phyloP scores from a whole-genome alignment of 2,329 filamentous ascomycete species.

The Fusarium sp. region DNA sequence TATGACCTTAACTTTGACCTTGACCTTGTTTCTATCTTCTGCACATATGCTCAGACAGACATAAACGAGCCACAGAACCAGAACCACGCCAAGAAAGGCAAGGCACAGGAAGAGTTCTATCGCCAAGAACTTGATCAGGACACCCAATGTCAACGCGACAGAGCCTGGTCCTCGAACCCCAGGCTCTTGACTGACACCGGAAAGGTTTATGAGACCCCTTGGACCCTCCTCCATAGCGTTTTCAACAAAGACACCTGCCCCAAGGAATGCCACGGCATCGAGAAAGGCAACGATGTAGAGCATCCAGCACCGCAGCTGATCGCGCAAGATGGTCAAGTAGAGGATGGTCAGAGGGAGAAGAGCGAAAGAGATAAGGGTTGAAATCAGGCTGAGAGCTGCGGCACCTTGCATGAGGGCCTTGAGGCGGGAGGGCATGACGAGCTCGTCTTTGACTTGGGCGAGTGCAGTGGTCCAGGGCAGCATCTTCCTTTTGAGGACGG shows the following conservation, averaged over 20 bases:
- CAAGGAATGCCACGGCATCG: not conserved
- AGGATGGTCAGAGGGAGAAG: not conserved
- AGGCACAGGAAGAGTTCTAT: not conserved
- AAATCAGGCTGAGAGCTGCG: not conserved
- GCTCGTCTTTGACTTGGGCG: not conserved
- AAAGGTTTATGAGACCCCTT: not conserved
- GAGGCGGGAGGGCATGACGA: not conserved
- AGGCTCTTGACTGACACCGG: not conserved
- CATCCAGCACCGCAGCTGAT: not conserved
- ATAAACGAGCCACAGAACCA: not conserved
- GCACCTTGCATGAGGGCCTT: not conserved
- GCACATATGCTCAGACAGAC: not conserved
- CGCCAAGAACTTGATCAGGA: not conserved
- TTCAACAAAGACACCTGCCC: not conserved
- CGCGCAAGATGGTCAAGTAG: not conserved
- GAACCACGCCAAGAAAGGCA: not conserved
- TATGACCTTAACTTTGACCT: not conserved
- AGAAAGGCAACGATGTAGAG: not conserved
- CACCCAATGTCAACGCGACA: not conserved
- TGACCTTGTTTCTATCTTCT: not conserved
- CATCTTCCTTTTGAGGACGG: not conserved
- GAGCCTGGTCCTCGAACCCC: not conserved
- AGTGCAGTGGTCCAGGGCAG: not conserved
- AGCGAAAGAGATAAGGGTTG: not conserved
- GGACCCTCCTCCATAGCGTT: constrained; percentile 6